Conservation (phyloP, 345 rosid genomes). For the Citrus sinensis region DNA sequence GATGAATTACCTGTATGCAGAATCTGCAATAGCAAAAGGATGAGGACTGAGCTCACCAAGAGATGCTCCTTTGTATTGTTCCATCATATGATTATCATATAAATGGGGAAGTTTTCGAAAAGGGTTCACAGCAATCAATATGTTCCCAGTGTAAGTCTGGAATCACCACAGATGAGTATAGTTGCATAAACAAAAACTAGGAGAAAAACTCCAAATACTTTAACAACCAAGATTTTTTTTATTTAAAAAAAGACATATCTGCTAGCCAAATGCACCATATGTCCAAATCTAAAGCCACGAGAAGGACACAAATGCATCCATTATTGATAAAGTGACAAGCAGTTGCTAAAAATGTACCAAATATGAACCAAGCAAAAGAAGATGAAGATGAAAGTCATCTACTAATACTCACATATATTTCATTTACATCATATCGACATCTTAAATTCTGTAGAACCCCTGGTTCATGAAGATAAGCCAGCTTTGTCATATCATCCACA, state of each 20-base stretch:
- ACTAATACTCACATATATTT: slow-evolving; percentile 78
- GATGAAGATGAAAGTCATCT: slow-evolving; percentile 1
- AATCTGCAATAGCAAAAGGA: slow-evolving; percentile 95
- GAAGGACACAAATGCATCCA: not conserved
- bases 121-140: slow-evolving; percentile 96
- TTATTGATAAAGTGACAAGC: not conserved
- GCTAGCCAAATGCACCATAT: not conserved
- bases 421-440: slow-evolving; percentile 68
- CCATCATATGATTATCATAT: slow-evolving; percentile 76
- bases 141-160: slow-evolving; percentile 97
- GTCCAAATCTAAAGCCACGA: slow-evolving; percentile 5
- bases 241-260: not conserved
- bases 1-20: slow-evolving; percentile 75
- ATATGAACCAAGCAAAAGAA: not conserved
- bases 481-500: slow-evolving; percentile 95
- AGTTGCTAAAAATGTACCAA: not conserved
- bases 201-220: not conserved
- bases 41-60: slow-evolving; percentile 94
- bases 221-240: not conserved
- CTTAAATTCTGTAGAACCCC: slow-evolving; percentile 85
- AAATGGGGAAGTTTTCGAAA: slow-evolving; percentile 82
- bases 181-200: not conserved
- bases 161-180: slow-evolving; percentile 22
- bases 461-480: slow-evolving; percentile 95
- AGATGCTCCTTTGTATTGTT: slow-evolving; percentile 76